A percentile compares a stretch with the other conserved stretches of the same genome.
These are phyloP conservation scores for Melampsora americana DNA, from an alignment of 1,284 basidiomycete species.

Conservation along the genomic window DNA sequence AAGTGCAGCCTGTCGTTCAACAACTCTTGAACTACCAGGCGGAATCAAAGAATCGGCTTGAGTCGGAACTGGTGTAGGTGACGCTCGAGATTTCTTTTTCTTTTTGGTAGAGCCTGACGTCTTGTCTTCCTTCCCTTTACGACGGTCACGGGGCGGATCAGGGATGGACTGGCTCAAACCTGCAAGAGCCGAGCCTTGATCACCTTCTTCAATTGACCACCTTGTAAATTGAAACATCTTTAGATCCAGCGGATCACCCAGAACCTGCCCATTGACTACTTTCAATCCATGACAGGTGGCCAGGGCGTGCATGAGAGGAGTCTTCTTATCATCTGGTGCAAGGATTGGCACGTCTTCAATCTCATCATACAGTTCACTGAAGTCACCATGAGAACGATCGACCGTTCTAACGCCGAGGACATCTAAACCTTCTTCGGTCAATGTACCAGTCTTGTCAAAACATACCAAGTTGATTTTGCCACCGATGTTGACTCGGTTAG, in stretches of 20 bases:
- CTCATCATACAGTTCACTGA: constrained; percentile 85
- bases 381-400: constrained; percentile 66
- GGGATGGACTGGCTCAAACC: not conserved
- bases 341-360: constrained; percentile 75
- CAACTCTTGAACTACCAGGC: constrained; percentile 56
- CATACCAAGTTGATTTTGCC: constrained; percentile 98
- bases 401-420: constrained; percentile 85
- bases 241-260: constrained; percentile 93
- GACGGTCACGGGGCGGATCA: constrained; percentile 23
- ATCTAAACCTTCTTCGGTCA: constrained; percentile 96
- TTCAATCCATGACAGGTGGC: constrained; percentile 96
- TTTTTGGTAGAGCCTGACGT: constrained; percentile 1
- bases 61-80: not conserved
- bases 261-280: constrained; percentile 78
- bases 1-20: constrained; percentile 76
- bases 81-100: constrained; percentile 20
- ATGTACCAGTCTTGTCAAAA: constrained; percentile 98
- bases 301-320: constrained; percentile 83
- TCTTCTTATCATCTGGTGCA: constrained; percentile 64
- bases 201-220: constrained; percentile 92
- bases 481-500: constrained; percentile 89
- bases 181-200: constrained; percentile 52
- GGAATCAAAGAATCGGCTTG: constrained; percentile 45
- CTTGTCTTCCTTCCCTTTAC: not conserved
- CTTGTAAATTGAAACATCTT: constrained; percentile 86